Evolutionary conservation across 352 stramenopile species (phyloP).

Genomic region (Globisporangium perplexum): DNA sequence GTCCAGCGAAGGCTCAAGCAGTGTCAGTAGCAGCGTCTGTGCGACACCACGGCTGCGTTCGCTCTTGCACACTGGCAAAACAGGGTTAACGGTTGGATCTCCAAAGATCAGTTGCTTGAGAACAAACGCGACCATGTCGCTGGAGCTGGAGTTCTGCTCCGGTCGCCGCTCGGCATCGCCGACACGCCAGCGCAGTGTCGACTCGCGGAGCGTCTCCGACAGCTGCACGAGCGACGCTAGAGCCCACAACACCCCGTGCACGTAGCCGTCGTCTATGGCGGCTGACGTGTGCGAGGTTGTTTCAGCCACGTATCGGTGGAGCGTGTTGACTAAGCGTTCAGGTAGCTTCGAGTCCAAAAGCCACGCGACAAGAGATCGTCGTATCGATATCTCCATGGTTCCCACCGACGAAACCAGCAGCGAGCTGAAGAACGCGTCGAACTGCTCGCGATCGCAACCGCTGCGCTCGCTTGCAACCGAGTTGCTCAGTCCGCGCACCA

Average conservation of each 20-base stretch:
- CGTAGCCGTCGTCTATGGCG: background rate
- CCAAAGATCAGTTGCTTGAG: constrained; percentile 16
- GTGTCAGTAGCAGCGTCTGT: constrained; percentile 7
- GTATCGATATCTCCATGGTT: background rate
- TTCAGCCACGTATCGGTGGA: background rate
- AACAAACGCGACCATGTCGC: constrained; percentile 11
- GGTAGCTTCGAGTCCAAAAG: background rate
- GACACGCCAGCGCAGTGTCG: background rate
- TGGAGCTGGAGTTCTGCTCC: background rate
- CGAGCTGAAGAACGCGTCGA: constrained; percentile 7
- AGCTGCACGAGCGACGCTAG: constrained; percentile 5
- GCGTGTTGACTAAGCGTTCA: background rate
- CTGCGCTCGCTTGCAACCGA: constrained; percentile 6
- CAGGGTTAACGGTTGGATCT: background rate
- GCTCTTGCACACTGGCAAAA: constrained; percentile 5
- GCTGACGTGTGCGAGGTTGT: background rate
- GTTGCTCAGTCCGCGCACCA: constrained; percentile 21
- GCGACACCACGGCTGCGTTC: constrained; percentile 5
- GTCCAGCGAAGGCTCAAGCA: background rate
- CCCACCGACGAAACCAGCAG: background rate
- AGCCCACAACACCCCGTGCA: constrained; percentile 6
- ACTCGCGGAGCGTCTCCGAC: constrained; percentile 5
- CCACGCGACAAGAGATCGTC: constrained; percentile 3
- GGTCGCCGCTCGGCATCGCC: background rate
- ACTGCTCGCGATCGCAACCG: constrained; percentile 1